phyloP scores from a whole-genome alignment of 768 basidiomycete species.

The Boletus subparvulus region DNA sequence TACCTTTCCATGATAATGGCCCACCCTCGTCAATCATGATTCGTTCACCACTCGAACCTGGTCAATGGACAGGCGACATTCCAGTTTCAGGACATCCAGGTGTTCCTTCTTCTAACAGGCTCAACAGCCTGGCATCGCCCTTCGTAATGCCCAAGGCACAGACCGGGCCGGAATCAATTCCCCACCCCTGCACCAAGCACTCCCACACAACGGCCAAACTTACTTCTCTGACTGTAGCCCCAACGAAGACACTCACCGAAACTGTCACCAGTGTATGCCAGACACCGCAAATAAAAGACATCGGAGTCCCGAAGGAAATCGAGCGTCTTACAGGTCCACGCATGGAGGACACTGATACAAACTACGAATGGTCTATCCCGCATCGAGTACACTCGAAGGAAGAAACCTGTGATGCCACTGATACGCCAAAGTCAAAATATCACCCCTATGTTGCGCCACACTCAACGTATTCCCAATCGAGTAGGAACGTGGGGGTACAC shows the following conservation, averaged over 20 bases:
- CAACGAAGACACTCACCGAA: background rate
- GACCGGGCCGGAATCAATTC: background rate
- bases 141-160: slow-evolving; percentile 8
- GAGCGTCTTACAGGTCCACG: background rate
- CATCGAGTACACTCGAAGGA: background rate
- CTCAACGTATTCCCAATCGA: slow-evolving; percentile 4
- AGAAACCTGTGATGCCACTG: background rate
- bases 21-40: slow-evolving; percentile 23
- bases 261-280: background rate
- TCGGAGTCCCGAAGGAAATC: background rate
- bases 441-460: slow-evolving; percentile 1
- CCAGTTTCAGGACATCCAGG: background rate
- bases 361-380: background rate
- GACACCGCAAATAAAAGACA: background rate
- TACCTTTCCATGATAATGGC: slow-evolving; percentile 8
- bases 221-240: background rate
- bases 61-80: background rate
- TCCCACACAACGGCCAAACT: background rate
- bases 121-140: slow-evolving; percentile 15
- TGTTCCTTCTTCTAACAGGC: background rate
- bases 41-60: slow-evolving; percentile 16
- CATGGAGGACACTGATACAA: slow-evolving; percentile 3
- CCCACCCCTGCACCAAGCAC: background rate
- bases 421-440: slow-evolving; percentile 3
- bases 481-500: slow-evolving; percentile 8